Percentiles rank a stretch among this genome's conserved stretches.
Conservation (phyloP, 2,329 filamentous ascomycete genomes). For the Penicillium oxalicum region DNA sequence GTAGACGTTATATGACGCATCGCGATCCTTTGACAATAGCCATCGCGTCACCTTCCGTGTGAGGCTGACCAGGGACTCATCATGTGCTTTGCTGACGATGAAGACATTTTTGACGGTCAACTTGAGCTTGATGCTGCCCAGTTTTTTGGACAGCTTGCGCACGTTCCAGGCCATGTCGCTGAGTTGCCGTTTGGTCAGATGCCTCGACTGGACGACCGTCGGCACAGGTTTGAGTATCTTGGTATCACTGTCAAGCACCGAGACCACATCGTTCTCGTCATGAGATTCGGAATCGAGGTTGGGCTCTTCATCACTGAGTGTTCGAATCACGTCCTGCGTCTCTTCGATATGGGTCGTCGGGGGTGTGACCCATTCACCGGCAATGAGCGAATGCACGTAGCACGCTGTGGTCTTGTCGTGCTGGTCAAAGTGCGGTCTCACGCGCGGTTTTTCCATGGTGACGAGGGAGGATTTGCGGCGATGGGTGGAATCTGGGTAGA, state of each 20-base stretch:
- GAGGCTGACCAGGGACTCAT: slow-evolving; percentile 69
- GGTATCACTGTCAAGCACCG: slow-evolving; percentile 23
- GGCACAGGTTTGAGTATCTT: slow-evolving; percentile 22
- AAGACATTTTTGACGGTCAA: slow-evolving; percentile 79
- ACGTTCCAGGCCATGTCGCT: slow-evolving; percentile 97
- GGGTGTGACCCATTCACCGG: slow-evolving; percentile 27
- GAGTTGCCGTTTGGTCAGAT: slow-evolving; percentile 89
- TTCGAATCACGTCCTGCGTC: slow-evolving; percentile 13
- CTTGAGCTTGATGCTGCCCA: slow-evolving; percentile 76
- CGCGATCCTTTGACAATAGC: slow-evolving; percentile 66
- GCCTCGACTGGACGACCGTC: slow-evolving; percentile 56
- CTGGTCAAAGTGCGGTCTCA: slow-evolving; percentile 33
- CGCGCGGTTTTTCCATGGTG: slow-evolving; percentile 35
- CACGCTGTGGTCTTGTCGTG: slow-evolving; percentile 47
- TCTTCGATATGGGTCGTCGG: slow-evolving; percentile 5
- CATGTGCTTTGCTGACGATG: slow-evolving; percentile 85
- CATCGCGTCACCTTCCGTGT: slow-evolving; percentile 73
- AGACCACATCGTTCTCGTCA: slow-evolving; percentile 18
- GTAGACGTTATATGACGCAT: slow-evolving; percentile 67
- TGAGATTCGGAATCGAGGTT: slow-evolving; percentile 17
- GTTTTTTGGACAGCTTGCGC: slow-evolving; percentile 75
- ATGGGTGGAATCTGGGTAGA: slow-evolving; percentile 47
- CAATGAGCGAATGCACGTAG: slow-evolving; percentile 57
- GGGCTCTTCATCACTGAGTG: slow-evolving; percentile 13
- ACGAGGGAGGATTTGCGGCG: slow-evolving; percentile 58